Percentiles rank a stretch among this genome's conserved stretches.
Conservation (phyloP, 225 moss, liverwort and hornwort genomes). For the Rhytidiadelphus loreus region DNA sequence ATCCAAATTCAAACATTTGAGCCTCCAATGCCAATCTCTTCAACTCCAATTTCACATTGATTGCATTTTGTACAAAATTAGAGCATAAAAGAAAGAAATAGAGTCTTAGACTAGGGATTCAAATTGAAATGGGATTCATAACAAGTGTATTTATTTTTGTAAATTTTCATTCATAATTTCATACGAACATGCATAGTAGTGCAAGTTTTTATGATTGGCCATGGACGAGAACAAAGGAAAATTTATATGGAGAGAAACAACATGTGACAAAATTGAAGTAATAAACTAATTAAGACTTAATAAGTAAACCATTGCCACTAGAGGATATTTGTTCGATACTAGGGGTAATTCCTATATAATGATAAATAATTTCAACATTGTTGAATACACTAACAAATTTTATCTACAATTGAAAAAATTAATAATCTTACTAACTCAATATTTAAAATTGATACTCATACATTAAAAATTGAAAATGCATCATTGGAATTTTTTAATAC, state of each 20-base stretch:
- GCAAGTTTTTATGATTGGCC: background rate
- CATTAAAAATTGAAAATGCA: background rate
- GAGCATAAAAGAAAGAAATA: background rate
- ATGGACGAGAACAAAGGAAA: background rate
- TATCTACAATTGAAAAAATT: no score
- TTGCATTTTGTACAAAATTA: background rate
- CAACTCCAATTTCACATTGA: no score
- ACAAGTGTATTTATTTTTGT: background rate
- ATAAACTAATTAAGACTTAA: background rate
- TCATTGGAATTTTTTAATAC: no score
- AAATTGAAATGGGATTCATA: no score
- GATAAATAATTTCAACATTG: background rate
- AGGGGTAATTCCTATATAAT: no score
- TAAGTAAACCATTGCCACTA: rapidly evolving
- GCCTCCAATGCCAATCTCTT: background rate
- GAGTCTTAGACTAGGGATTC: rapidly evolving
- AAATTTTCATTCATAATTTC: background rate
- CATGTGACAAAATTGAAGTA: background rate
- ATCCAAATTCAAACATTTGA: background rate
- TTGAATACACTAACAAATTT: background rate
- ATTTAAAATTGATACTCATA: background rate
- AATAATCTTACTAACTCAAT: background rate
- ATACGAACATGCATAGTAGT: background rate
- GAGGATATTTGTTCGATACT: background rate
- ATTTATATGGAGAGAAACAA: rapidly evolving